Percentiles rank a stretch among this genome's conserved stretches.
Conservation (phyloP, 495 filamentous ascomycete genomes). For the Letharia lupina region DNA sequence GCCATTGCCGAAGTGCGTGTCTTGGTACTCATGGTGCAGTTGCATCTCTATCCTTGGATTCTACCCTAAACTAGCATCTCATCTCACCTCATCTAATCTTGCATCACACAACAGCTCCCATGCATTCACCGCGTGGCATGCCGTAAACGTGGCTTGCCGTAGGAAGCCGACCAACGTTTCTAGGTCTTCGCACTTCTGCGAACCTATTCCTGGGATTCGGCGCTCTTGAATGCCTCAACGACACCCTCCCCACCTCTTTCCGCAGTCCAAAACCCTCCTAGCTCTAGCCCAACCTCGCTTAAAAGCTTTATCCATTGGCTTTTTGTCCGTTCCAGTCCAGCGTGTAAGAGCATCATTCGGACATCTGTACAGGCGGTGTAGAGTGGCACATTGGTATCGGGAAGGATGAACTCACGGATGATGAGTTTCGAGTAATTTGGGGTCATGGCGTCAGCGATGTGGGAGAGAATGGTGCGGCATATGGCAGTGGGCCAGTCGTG, state of each 20-base stretch:
- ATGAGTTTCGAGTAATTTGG: constrained; percentile 17
- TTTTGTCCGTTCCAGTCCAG: constrained; percentile 26
- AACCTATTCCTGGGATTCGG: neutral
- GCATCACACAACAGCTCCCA: neutral
- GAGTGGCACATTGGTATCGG: constrained; percentile 24
- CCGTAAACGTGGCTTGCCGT: neutral
- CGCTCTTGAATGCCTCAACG: constrained; percentile 24
- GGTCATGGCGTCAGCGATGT: constrained; percentile 17
- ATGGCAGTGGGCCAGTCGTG: constrained; percentile 40
- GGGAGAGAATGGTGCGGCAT: constrained; percentile 32
- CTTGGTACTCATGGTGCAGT: neutral
- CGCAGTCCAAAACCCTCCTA: constrained; percentile 27
- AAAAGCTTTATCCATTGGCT: constrained; percentile 24
- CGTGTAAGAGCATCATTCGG: constrained; percentile 26
- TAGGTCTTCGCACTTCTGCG: neutral
- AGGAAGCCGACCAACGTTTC: neutral
- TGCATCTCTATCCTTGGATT: neutral
- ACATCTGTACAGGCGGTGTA: constrained; percentile 23
- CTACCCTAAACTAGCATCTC: neutral
- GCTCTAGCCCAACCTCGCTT: constrained; percentile 22
- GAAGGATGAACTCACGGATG: constrained; percentile 26
- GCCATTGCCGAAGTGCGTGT: neutral
- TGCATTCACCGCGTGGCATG: neutral
- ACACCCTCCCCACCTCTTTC: constrained; percentile 28
- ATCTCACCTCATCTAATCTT: neutral